Base-by-base conservation (phyloP, 1,284 basidiomycete species). In the Apiotrichum gamsii region DNA sequence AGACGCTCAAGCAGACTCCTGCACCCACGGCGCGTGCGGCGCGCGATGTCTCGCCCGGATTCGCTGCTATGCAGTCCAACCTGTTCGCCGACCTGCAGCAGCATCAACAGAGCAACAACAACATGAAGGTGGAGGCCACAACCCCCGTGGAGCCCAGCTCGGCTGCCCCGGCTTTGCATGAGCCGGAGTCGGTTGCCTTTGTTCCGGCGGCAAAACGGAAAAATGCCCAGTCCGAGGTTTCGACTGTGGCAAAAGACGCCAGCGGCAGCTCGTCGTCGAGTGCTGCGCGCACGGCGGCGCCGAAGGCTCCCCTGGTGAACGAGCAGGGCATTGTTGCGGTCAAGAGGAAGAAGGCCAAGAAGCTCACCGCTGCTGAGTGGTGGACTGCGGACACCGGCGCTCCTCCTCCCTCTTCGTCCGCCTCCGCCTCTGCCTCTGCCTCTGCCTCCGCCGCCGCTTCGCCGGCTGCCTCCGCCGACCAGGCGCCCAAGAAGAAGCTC, bases 141-240 rank as follows among this genome's bases (percentile, higher is more conserved):
- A 8, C 23, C 41, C 32, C 47, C 29, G 33, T 35, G 28, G 43
- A 48, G 40, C 23, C 35, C 35, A 40, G 24, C 23, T 18, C 35
- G 10, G 18, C n/a, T 8, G 4, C n/a, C 23, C 18, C 44, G 34
- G n/a, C 23, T 8, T 18, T 43, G 15, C 45, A 50, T 2, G 59
- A 56, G 9, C 78, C 79, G 44, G 76, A 80, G 38, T 83, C 86
- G 65, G 78, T 87, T 8, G 79, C 84, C 6, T 87, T 81, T 56
- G 74, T 87, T n/a, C 83, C 84, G 45, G 45, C 52, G 45, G 48
- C 37, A 29, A 75, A 54, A 30, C 49, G 63, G 31, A 55, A 44
- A 25, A 61, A 78, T 4, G 65, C 77, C 8, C 29, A 38, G 20
- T 43, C 53, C 42, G 40, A 43, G 9, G 25, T 16, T 18, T 5